Conservation (phyloP, 2,329 filamentous ascomycete genomes). For the Aureobasidium sp. region DNA sequence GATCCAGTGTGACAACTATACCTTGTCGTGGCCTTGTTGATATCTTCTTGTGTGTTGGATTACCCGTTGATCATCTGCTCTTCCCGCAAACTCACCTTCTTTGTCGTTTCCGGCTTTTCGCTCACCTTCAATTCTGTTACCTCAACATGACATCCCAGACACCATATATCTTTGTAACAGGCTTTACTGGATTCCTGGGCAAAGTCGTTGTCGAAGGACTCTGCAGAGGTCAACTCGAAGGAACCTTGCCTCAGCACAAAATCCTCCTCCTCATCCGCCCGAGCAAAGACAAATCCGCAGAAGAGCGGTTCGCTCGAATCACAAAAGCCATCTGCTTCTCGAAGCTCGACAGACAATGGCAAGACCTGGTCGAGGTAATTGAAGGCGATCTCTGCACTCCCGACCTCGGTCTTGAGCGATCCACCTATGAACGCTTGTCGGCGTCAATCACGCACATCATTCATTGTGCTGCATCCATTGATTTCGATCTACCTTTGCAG, state of each 20-base stretch:
- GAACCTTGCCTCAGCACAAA: background rate
- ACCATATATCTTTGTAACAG: background rate
- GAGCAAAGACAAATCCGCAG: background rate
- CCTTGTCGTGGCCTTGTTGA: too few relatives aligned
- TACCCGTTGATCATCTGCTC: too few relatives aligned
- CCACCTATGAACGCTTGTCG: background rate
- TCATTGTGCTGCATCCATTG: background rate
- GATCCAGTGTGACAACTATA: too few relatives aligned
- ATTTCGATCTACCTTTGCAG: background rate
- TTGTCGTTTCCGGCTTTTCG: too few relatives aligned
- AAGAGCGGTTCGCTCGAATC: background rate
- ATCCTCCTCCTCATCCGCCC: background rate
- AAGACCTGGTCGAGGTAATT: background rate
- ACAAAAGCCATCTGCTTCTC: background rate
- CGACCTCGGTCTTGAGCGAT: background rate
- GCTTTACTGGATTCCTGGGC: background rate
- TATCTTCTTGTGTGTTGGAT: too few relatives aligned
- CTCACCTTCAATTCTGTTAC: too few relatives aligned
- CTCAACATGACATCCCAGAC: too few relatives aligned
- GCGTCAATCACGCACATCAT: background rate
- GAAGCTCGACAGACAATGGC: background rate
- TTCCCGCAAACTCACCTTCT: too few relatives aligned
- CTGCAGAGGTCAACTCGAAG: background rate
- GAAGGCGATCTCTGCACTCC: background rate
- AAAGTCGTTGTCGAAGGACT: background rate